Evolutionary conservation across 1,139 yeast genomes (phyloP).

Genomic region (Lodderomyces jiufengensis): DNA sequence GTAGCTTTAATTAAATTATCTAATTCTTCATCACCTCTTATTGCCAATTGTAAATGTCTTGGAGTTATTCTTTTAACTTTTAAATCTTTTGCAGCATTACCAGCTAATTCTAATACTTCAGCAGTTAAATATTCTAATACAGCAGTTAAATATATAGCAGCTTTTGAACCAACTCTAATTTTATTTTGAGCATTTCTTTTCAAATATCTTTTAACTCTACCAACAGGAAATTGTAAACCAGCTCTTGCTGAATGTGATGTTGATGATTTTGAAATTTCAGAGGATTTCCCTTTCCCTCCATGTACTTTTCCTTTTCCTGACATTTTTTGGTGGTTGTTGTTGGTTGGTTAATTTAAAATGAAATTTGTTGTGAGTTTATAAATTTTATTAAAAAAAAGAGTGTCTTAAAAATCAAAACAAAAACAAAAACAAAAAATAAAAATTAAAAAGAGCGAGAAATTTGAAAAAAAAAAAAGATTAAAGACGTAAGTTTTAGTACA

Average conservation of each 20-base stretch:
- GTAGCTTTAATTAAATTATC: slow-evolving; percentile 96
- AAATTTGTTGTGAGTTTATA: slow-evolving; percentile 6
- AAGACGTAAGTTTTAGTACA: neutral
- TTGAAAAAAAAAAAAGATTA: neutral
- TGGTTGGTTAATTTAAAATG: slow-evolving; percentile 1
- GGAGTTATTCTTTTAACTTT: slow-evolving; percentile 99
- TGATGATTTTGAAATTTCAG: slow-evolving; percentile 59
- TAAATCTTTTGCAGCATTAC: slow-evolving; percentile 97
- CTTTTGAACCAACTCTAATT: slow-evolving; percentile 95
- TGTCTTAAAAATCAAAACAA: slow-evolving; percentile 7
- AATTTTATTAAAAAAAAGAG: slow-evolving; percentile 7
- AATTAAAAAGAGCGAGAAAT: slow-evolving; percentile 3
- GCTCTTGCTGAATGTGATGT: slow-evolving; percentile 96
- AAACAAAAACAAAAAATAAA: slow-evolving; percentile 7
- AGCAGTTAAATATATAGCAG: slow-evolving; percentile 95
- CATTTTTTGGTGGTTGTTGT: slow-evolving; percentile 44
- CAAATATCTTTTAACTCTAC: slow-evolving; percentile 94
- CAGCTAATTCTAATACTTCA: slow-evolving; percentile 97
- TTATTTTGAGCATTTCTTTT: slow-evolving; percentile 90
- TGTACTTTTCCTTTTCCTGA: slow-evolving; percentile 88
- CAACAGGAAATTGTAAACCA: slow-evolving; percentile 97
- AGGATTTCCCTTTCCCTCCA: slow-evolving; percentile 94
- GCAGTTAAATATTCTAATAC: slow-evolving; percentile 97
- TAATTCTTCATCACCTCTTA: slow-evolving; percentile 98
- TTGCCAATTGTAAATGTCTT: slow-evolving; percentile 96